These are phyloP conservation scores for Multifurca ochricompacta DNA, from an alignment of 768 basidiomycete genomes.

Conservation along the genomic window DNA sequence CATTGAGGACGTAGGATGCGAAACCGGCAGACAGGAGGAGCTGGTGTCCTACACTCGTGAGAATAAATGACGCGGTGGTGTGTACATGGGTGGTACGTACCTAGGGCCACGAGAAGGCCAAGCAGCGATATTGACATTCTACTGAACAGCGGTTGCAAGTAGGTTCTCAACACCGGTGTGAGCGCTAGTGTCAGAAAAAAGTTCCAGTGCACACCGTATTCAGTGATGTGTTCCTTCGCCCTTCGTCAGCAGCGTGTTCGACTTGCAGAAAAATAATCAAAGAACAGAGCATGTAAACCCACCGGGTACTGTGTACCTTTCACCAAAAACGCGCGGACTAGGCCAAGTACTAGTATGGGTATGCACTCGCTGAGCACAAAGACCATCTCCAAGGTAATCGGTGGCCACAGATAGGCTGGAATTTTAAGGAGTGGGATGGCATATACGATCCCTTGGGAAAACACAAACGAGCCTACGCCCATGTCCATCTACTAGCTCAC, in stretches of 20 bases:
- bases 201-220: slow-evolving; percentile 98
- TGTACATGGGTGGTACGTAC: slow-evolving; percentile 31
- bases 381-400: slow-evolving; percentile 44
- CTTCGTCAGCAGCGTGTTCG: neutral
- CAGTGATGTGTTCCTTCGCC: slow-evolving; percentile 84
- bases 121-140: slow-evolving; percentile 52
- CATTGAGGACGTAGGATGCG: slow-evolving; percentile 55
- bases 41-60: slow-evolving; percentile 58
- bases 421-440: slow-evolving; percentile 71
- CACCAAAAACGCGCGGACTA: slow-evolving; percentile 74
- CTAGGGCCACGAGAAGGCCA: slow-evolving; percentile 50
- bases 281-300: slow-evolving; percentile 23
- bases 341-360: slow-evolving; percentile 65
- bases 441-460: slow-evolving; percentile 91
- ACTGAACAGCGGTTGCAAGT: slow-evolving; percentile 59
- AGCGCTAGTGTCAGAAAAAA: slow-evolving; percentile 92
- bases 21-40: slow-evolving; percentile 50
- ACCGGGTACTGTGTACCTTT: slow-evolving; percentile 95
- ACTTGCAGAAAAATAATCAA: neutral
- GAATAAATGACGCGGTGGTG: neutral
- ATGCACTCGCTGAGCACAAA: slow-evolving; percentile 46
- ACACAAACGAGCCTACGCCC: slow-evolving; percentile 96
- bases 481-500: slow-evolving; percentile 75
- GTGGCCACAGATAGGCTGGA: slow-evolving; percentile 42
- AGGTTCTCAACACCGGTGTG: slow-evolving; percentile 63